Evolutionary conservation across 805 yeast genomes (phyloP).

Genomic region (Komagataella pastoris): DNA sequence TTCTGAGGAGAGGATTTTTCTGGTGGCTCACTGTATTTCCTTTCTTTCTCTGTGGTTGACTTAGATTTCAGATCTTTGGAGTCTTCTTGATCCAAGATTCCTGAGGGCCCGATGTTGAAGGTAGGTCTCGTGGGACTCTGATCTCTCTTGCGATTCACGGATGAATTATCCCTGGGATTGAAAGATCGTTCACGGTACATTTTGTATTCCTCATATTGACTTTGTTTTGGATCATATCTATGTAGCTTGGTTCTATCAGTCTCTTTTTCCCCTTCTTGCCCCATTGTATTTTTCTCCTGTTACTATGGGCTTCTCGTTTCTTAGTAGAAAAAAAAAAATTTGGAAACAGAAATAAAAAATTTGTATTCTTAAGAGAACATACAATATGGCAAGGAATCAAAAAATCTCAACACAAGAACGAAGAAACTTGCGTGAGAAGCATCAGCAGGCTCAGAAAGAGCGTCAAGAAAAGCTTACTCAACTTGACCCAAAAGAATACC

Average conservation of each 20-base stretch:
- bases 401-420: slow-evolving; percentile 17
- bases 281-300: neutral
- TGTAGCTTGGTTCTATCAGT: neutral
- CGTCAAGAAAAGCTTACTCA: slow-evolving; percentile 40
- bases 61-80: neutral
- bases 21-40: slow-evolving; percentile 18
- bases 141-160: neutral
- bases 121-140: neutral
- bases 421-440: slow-evolving; percentile 12
- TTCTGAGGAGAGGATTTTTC: neutral
- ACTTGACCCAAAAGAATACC: slow-evolving; percentile 29
- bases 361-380: neutral
- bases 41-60: neutral
- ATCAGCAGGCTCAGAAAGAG: slow-evolving; percentile 21
- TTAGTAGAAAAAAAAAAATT: neutral
- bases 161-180: neutral
- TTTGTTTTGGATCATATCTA: neutral
- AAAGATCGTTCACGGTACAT: neutral
- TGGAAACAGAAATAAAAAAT: neutral
- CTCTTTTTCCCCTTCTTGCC: neutral
- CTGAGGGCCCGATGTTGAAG: neutral
- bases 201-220: neutral
- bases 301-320: neutral
- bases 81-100: neutral
- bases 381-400: slow-evolving; percentile 14